phyloP scores from a whole-genome alignment of 2,329 filamentous ascomycete species.

The Dactylellina haptotyla region DNA sequence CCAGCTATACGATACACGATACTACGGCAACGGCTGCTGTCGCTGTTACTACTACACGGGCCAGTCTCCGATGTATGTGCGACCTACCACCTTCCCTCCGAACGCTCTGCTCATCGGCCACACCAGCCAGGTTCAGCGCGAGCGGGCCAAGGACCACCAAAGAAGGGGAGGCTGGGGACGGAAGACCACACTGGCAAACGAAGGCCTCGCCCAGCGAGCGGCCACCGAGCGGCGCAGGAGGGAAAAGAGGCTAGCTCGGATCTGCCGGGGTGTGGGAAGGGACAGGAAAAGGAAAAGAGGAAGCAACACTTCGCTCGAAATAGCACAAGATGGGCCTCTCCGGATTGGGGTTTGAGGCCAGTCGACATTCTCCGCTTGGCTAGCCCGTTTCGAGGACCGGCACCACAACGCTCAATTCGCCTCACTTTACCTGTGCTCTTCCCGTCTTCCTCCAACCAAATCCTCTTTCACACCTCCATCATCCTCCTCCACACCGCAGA shows the following conservation, averaged over 20 bases:
- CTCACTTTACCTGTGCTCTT: constrained; percentile 29
- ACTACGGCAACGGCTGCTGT: background rate
- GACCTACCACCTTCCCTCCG: background rate
- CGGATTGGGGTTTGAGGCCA: constrained; percentile 32
- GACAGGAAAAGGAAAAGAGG: background rate
- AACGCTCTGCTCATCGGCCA: too few relatives aligned
- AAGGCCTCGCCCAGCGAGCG: too few relatives aligned
- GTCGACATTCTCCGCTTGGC: constrained; percentile 32
- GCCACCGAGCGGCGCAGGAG: background rate
- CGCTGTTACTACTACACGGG: constrained; percentile 1
- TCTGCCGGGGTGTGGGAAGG: too few relatives aligned
- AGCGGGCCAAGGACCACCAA: constrained; percentile 4
- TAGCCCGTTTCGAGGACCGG: constrained; percentile 37
- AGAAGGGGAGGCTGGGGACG: constrained; percentile 32
- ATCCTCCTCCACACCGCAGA: constrained; percentile 10
- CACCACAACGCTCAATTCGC: constrained; percentile 24
- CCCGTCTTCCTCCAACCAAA: constrained; percentile 12
- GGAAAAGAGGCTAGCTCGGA: background rate
- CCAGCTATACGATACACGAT: background rate
- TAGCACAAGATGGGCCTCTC: constrained; percentile 22
- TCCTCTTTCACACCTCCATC: constrained; percentile 18
- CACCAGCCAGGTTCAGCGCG: too few relatives aligned
- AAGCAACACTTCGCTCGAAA: background rate
- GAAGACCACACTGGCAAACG: too few relatives aligned
- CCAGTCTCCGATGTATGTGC: background rate